Evolutionary conservation across 1,139 yeast genomes (phyloP).

Genomic region (Yamadazyma mexicana): DNA sequence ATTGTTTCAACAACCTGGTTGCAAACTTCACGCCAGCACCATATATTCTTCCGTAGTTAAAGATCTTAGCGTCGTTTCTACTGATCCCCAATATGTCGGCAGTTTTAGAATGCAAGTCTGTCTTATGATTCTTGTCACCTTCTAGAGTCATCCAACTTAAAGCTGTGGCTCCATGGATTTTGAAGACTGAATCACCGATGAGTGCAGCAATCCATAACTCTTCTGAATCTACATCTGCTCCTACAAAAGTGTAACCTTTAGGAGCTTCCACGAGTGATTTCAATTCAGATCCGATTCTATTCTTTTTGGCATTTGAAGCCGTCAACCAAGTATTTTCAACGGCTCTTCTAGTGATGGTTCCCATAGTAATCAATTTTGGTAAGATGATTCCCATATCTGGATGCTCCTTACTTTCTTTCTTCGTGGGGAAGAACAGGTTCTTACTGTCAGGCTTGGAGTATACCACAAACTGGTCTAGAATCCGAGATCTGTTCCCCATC

Average conservation of each 20-base stretch:
- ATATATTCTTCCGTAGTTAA: conserved; percentile 95
- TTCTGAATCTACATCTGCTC: conserved; percentile 98
- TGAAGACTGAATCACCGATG: conserved; percentile 87
- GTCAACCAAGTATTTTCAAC: conserved; percentile 98
- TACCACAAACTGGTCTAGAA: conserved; percentile 82
- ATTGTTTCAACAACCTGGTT: conserved; percentile 73
- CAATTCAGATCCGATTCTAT: conserved; percentile 88
- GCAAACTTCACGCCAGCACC: conserved; percentile 98
- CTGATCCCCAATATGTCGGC: conserved; percentile 87
- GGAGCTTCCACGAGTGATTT: conserved; percentile 90
- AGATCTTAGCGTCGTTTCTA: conserved; percentile 89
- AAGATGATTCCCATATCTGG: conserved; percentile 66
- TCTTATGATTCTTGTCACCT: conserved; percentile 87
- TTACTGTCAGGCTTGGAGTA: conserved; percentile 30
- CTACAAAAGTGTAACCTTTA: conserved; percentile 85
- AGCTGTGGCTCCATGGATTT: conserved; percentile 93
- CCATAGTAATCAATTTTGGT: conserved; percentile 89
- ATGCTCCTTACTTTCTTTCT: conserved; percentile 23
- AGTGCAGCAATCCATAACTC: conserved; percentile 97
- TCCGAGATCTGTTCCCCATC: conserved; percentile 87
- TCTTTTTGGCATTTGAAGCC: conserved; percentile 87
- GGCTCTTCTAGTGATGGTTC: conserved; percentile 93
- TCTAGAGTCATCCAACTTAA: conserved; percentile 99
- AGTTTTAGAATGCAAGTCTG: conserved; percentile 94
- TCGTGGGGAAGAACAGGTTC: conserved; percentile 26